Conservation (phyloP, 306 rosid genomes). For the Corylus heterophylla region DNA sequence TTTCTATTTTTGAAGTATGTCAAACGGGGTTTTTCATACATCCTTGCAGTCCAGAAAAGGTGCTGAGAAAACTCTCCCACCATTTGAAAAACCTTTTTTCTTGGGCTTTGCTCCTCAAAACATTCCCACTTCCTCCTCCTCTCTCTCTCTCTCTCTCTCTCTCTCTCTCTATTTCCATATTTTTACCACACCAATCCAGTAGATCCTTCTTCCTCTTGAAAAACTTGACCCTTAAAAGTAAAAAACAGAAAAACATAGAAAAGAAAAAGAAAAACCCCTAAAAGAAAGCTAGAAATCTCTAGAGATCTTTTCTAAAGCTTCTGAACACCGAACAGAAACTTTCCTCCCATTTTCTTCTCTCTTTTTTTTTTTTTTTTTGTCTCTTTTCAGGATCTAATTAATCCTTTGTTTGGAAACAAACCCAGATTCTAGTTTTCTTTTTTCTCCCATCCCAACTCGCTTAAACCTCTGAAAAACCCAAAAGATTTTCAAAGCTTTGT, state of each 20-base stretch:
- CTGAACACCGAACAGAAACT: not conserved
- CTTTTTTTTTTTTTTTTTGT: too few species aligned
- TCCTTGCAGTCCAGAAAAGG: conserved; percentile 24
- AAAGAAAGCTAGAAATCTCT: not conserved
- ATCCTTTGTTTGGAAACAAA: not conserved
- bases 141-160: not conserved
- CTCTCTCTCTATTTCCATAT: not conserved
- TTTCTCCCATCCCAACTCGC: conserved; percentile 13
- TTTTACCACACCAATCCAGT: conserved; percentile 10
- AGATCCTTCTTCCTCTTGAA: not conserved
- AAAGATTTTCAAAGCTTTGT: not conserved
- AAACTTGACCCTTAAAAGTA: not conserved
- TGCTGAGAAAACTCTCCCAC: conserved; percentile 5
- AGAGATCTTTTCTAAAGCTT: not conserved
- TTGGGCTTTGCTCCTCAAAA: conserved; percentile 15
- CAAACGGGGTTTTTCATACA: conserved; percentile 2
- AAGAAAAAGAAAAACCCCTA: not conserved
- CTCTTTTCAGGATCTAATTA: not conserved
- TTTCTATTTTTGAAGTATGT: not conserved
- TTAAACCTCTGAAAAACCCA: not conserved
- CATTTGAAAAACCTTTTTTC: conserved; percentile 17
- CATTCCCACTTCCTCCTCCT: conserved; percentile 14
- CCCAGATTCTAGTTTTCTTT: conserved; percentile 3
- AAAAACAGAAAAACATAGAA: not conserved
- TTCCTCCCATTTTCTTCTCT: not conserved